phyloP scores from a whole-genome alignment of 2,329 filamentous ascomycete genomes.

The Aspergillus hiratsukae region DNA sequence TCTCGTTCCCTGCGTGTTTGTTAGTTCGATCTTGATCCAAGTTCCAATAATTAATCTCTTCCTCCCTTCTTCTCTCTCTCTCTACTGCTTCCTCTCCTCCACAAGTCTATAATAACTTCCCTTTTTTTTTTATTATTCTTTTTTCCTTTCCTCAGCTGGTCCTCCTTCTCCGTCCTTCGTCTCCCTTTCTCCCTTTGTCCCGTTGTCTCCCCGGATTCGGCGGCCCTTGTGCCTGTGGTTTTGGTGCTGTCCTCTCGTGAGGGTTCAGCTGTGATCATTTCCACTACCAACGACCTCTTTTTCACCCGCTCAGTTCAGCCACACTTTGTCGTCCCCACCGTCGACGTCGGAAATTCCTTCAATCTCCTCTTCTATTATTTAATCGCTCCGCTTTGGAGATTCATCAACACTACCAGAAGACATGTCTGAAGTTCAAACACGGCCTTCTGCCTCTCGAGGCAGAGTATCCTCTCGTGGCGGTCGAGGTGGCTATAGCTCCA shows the following conservation, averaged over 20 bases:
- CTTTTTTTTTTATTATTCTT: constrained; percentile 6
- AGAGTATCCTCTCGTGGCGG: constrained; percentile 87
- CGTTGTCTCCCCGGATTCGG: constrained; percentile 17
- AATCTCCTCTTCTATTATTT: constrained; percentile 23
- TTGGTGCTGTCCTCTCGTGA: constrained; percentile 36
- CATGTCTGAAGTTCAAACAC: constrained; percentile 94
- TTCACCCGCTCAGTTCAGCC: constrained; percentile 29
- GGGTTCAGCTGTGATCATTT: constrained; percentile 33
- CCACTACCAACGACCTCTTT: constrained; percentile 20
- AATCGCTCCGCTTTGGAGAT: constrained; percentile 25
- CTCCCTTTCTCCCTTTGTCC: constrained; percentile 12
- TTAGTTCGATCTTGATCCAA: constrained; percentile 12
- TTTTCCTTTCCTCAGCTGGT: constrained; percentile 4
- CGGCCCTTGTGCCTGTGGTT: constrained; percentile 32
- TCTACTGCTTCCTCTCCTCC: constrained; percentile 10
- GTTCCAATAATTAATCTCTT: constrained; percentile 2
- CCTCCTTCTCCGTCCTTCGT: constrained; percentile 14
- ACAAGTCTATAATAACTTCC: constrained; percentile 8
- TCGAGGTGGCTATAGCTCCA: constrained; percentile 66
- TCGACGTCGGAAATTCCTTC: constrained; percentile 22
- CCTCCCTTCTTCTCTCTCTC: constrained; percentile 11
- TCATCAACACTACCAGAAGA: constrained; percentile 38
- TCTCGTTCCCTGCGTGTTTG: constrained; percentile 5
- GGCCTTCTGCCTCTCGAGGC: constrained; percentile 77
- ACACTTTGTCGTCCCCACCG: constrained; percentile 25